Base-by-base conservation (phyloP, 2,329 filamentous ascomycete genomes). In the Cladosporium phlei region DNA sequence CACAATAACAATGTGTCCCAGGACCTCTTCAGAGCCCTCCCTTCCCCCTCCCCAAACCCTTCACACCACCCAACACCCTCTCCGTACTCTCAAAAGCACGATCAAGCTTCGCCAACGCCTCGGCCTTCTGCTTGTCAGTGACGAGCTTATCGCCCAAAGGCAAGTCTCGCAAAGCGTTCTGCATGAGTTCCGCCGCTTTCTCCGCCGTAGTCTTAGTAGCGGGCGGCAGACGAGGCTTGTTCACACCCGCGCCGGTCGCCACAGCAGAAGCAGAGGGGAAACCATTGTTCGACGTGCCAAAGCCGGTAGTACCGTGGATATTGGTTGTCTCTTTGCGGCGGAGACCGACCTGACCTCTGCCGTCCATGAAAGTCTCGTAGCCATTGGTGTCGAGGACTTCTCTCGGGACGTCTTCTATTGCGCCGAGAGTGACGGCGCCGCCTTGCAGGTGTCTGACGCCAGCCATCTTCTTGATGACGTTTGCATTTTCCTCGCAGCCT, bases 401-500 rank as follows among this genome's bases (percentile, higher is more conserved):
- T 28, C 68, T 63, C 2, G 71, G 71, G 0, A 74, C 70, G 17
- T 53, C 55, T 22, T 52, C 50, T 14, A 46, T 39, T n/a, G 51
- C 32, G 14, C 39, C 38, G 11, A 46, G 30, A 12, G 34, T 35
- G 9, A 30, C 24, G 8, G 43, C 32, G 9, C 39, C 38, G 48
- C 49, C 27, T 42, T 52, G 24, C 2, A 45, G 42, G 8, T 45
- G 42, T 2, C 42, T 21, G 12, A 45, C 32, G 51, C 55, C 27
- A 9, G 62, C 70, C 48, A 88, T 74, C 40, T 83, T 79, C 46
- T 82, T 76, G 43, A 90, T 80, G 56, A 86, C 85, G 24, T 79
- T 75, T 52, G 85, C 84, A 12, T 86, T 87, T 47, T 83, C 83
- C 24, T 83, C 78, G 50, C 83, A 88, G 10, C 84, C 85, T 71